Conservation (phyloP, 306 rosid species). For the Rubus parviflorus region DNA sequence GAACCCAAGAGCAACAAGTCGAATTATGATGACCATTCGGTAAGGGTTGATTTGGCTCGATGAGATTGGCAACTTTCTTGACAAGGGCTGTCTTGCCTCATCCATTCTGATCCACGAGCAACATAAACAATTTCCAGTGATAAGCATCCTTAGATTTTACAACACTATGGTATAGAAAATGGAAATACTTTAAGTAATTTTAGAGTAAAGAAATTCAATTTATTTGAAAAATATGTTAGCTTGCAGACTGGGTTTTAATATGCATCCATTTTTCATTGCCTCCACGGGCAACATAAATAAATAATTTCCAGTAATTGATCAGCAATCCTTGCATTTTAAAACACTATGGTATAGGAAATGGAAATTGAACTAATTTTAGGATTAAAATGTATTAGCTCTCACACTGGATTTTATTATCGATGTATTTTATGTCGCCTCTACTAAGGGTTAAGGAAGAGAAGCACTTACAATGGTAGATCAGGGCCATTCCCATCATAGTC, state of each 20-base stretch:
- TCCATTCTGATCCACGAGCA: constrained; percentile 52
- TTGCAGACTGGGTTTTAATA: neutral
- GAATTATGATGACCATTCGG: constrained; percentile 56
- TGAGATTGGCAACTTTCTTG: constrained; percentile 55
- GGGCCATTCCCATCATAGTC: constrained; percentile 34
- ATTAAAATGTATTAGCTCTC: neutral
- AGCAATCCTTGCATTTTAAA: neutral
- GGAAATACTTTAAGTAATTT: neutral
- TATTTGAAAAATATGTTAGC: neutral
- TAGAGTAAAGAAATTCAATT: neutral
- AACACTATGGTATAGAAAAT: neutral
- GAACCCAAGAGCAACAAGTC: constrained; percentile 63
- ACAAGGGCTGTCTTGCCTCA: constrained; percentile 63
- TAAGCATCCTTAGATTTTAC: neutral
- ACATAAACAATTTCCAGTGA: constrained; percentile 1
- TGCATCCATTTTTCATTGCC: neutral
- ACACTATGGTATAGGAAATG: neutral
- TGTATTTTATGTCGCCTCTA: neutral
- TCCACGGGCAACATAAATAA: neutral
- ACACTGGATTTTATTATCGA: neutral
- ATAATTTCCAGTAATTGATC: neutral
- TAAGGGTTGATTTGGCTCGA: constrained; percentile 62
- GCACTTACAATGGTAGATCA: constrained; percentile 50
- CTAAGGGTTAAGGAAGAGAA: neutral
- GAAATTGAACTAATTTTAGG: neutral